These are phyloP conservation scores for Ceratocystis harringtonii DNA, from an alignment of 2,329 filamentous ascomycete genomes.

Conservation along the genomic window DNA sequence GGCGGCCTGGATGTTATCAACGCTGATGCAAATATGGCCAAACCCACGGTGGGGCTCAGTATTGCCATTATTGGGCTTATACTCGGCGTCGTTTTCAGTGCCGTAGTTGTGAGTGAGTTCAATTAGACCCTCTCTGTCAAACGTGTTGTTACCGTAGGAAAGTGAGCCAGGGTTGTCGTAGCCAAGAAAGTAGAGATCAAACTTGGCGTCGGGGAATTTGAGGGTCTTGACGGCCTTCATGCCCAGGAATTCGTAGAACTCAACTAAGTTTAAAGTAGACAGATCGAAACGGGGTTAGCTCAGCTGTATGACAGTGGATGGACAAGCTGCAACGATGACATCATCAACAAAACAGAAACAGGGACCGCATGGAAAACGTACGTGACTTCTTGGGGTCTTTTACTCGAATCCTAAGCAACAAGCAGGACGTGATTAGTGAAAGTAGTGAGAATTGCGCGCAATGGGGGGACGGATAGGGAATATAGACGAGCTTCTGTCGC, in stretches of 20 bases:
- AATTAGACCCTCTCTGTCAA: conserved; percentile 77
- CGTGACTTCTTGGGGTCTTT: conserved; percentile 78
- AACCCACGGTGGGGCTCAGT: conserved; percentile 72
- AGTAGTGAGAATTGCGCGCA: neutral
- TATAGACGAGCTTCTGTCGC: neutral
- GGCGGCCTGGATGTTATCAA: conserved; percentile 74
- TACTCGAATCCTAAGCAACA: conserved; percentile 57
- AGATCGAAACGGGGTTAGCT: conserved; percentile 1
- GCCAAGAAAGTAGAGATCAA: conserved; percentile 88
- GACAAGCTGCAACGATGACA: neutral
- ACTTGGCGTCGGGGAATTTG: conserved; percentile 72
- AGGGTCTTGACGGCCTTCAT: conserved; percentile 72
- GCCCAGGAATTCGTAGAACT: conserved; percentile 89
- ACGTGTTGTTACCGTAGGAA: conserved; percentile 55
- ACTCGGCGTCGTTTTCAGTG: conserved; percentile 70
- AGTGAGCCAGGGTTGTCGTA: conserved; percentile 64
- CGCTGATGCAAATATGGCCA: conserved; percentile 72
- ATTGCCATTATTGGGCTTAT: conserved; percentile 77
- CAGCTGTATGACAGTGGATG: neutral
- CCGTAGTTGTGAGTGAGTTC: conserved; percentile 79
- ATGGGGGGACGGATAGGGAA: neutral
- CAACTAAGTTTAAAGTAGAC: conserved; percentile 36
- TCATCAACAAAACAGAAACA: neutral
- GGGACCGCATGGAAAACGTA: conserved; percentile 24
- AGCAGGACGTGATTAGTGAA: conserved; percentile 6